A percentile compares a stretch with the other conserved stretches of the same genome.
These are phyloP conservation scores for Barnettozyma californica DNA, from an alignment of 805 yeast genomes.

Conservation along the genomic window DNA sequence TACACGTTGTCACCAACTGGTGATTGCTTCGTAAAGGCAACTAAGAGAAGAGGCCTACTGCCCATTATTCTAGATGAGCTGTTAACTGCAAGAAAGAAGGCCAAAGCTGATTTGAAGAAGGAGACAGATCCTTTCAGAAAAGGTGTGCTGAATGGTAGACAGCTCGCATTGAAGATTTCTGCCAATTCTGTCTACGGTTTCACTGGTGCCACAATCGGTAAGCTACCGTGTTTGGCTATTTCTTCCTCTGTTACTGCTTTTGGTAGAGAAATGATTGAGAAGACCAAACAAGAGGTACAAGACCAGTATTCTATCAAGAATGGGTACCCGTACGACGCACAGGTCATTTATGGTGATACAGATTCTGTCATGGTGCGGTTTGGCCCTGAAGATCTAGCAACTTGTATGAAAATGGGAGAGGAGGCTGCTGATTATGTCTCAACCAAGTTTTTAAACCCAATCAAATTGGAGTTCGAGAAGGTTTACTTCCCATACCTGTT, in stretches of 20 bases:
- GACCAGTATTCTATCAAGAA: slow-evolving; percentile 71
- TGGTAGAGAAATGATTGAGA: slow-evolving; percentile 96
- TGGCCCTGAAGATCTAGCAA: slow-evolving; percentile 73
- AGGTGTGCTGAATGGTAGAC: slow-evolving; percentile 95
- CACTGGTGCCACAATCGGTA: slow-evolving; percentile 98
- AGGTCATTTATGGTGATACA: slow-evolving; percentile 96
- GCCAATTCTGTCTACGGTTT: slow-evolving; percentile 99
- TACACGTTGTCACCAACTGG: slow-evolving; percentile 88
- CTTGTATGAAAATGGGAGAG: slow-evolving; percentile 87
- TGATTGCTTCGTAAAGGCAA: slow-evolving; percentile 75
- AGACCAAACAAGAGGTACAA: slow-evolving; percentile 83
- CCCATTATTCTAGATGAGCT: slow-evolving; percentile 91
- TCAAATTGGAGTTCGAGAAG: slow-evolving; percentile 92
- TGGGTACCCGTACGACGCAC: slow-evolving; percentile 80
- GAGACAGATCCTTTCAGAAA: slow-evolving; percentile 93
- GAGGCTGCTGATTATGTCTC: slow-evolving; percentile 93
- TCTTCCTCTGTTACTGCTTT: slow-evolving; percentile 94
- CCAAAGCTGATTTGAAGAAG: slow-evolving; percentile 82
- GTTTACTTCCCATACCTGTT: slow-evolving; percentile 91
- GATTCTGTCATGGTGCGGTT: slow-evolving; percentile 99
- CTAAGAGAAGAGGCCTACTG: slow-evolving; percentile 72
- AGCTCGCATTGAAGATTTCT: slow-evolving; percentile 89
- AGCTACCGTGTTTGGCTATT: slow-evolving; percentile 91
- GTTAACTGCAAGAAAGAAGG: slow-evolving; percentile 86
- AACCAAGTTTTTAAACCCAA: slow-evolving; percentile 71